phyloP scores from a whole-genome alignment of 192 early-diverging fungal species.

The Dispira simplex region DNA sequence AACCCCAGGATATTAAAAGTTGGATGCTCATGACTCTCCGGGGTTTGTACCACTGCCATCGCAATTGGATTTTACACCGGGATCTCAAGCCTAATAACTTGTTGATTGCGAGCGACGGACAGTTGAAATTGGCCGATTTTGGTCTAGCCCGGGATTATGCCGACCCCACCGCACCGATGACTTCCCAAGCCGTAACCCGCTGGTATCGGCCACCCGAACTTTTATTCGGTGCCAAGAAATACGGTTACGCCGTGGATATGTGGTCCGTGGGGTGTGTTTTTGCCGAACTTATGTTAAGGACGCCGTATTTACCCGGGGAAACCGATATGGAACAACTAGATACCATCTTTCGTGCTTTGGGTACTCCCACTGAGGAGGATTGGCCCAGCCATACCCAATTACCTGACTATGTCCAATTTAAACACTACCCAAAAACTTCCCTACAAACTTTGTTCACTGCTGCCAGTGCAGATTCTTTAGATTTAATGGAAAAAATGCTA shows the following conservation, averaged over 20 bases:
- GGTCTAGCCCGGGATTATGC: constrained; percentile 95
- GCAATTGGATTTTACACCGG: constrained; percentile 79
- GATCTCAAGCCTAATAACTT: constrained; percentile 87
- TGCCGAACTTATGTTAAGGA: constrained; percentile 88
- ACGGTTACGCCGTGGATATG: constrained; percentile 81
- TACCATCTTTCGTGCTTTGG: constrained; percentile 61
- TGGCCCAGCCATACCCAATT: constrained; percentile 64
- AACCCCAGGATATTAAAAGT: constrained; percentile 82
- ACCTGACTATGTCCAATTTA: constrained; percentile 56
- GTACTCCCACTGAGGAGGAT: constrained; percentile 65
- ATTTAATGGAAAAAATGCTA: constrained; percentile 76
- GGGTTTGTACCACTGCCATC: constrained; percentile 84
- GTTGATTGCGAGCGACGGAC: constrained; percentile 64
- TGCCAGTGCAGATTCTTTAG: constrained; percentile 67
- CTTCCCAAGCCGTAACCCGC: constrained; percentile 86
- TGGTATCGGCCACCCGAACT: constrained; percentile 98
- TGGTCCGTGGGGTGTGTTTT: constrained; percentile 98
- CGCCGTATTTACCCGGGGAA: constrained; percentile 80
- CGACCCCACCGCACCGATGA: constrained; percentile 65
- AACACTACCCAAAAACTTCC: constrained; percentile 53
- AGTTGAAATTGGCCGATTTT: constrained; percentile 96
- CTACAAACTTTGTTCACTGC: constrained; percentile 65
- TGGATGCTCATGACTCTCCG: constrained; percentile 96
- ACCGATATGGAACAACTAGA: constrained; percentile 60
- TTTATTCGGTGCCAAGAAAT: constrained; percentile 74